Conservation (phyloP, 2,329 filamentous ascomycete genomes). For the Beauveria scarabaeidicola region DNA sequence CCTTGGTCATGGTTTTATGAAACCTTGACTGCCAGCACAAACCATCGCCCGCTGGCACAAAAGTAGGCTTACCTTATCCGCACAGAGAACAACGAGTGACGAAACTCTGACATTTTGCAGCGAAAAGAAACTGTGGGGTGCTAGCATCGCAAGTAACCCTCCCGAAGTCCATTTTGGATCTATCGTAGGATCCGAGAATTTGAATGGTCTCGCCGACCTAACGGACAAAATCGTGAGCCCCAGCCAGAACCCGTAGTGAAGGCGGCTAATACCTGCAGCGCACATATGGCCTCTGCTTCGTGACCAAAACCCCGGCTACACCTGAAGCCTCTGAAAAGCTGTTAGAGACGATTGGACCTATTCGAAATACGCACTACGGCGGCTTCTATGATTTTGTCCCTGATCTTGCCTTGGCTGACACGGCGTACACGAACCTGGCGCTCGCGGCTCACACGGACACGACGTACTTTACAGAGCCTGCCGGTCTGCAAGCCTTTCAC, state of each 20-base stretch:
- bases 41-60: constrained; percentile 11
- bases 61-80: neutral
- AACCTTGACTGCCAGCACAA: constrained; percentile 25
- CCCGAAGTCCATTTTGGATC: constrained; percentile 53
- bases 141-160: constrained; percentile 31
- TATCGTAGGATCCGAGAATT: constrained; percentile 43
- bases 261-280: constrained; percentile 36
- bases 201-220: constrained; percentile 49
- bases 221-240: constrained; percentile 53
- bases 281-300: constrained; percentile 66
- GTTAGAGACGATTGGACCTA: constrained; percentile 74
- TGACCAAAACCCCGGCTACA: constrained; percentile 56
- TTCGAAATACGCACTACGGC: constrained; percentile 87
- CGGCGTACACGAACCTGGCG: constrained; percentile 79
- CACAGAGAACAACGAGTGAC: too few relatives aligned
- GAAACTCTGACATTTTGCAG: neutral
- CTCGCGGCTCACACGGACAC: constrained; percentile 87
- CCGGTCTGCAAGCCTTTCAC: constrained; percentile 88
- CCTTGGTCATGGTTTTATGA: constrained; percentile 41
- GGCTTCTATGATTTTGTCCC: constrained; percentile 74
- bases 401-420: constrained; percentile 79
- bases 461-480: constrained; percentile 90
- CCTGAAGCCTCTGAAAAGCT: constrained; percentile 67
- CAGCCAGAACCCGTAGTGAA: neutral
- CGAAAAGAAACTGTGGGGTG: constrained; percentile 20